phyloP scores from a whole-genome alignment of 495 filamentous ascomycete species.

The Talaromyces adpressus region DNA sequence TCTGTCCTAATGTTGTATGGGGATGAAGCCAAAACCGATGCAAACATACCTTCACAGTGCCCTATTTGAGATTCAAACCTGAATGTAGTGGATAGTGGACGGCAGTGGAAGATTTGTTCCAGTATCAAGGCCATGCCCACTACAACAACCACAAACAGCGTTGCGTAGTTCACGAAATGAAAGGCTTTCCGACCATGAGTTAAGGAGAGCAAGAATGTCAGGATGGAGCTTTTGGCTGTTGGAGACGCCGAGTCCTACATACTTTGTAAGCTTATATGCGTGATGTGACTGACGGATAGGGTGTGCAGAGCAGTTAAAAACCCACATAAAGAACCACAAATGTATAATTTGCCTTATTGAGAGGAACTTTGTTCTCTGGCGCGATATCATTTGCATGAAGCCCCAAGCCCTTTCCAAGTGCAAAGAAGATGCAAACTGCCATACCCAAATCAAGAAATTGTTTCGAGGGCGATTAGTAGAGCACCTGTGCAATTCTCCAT shows the following conservation, averaged over 20 bases:
- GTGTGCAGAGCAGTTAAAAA: background rate
- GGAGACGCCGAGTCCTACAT: background rate
- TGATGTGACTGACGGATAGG: background rate
- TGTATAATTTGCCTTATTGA: background rate
- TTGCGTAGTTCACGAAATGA: conserved; percentile 60
- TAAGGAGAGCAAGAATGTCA: conserved; percentile 77
- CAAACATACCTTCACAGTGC: conserved; percentile 65
- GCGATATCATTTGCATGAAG: background rate
- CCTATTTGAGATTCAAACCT: conserved; percentile 14
- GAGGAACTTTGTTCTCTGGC: background rate
- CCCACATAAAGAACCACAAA: background rate
- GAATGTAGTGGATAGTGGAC: conserved; percentile 44
- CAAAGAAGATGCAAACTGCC: background rate
- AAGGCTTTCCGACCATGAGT: conserved; percentile 68
- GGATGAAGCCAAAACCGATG: conserved; percentile 75
- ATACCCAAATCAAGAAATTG: background rate
- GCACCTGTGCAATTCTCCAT: background rate
- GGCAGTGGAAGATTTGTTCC: conserved; percentile 82
- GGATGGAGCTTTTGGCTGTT: conserved; percentile 74
- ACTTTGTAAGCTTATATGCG: background rate
- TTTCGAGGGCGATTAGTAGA: background rate
- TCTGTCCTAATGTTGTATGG: conserved; percentile 80
- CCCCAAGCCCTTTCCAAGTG: background rate
- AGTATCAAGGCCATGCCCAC: conserved; percentile 76
- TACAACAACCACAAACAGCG: conserved; percentile 64